Evolutionary conservation across 108 stramenopile species (phyloP).

Genomic region (Pseudonitzschia pungens): DNA sequence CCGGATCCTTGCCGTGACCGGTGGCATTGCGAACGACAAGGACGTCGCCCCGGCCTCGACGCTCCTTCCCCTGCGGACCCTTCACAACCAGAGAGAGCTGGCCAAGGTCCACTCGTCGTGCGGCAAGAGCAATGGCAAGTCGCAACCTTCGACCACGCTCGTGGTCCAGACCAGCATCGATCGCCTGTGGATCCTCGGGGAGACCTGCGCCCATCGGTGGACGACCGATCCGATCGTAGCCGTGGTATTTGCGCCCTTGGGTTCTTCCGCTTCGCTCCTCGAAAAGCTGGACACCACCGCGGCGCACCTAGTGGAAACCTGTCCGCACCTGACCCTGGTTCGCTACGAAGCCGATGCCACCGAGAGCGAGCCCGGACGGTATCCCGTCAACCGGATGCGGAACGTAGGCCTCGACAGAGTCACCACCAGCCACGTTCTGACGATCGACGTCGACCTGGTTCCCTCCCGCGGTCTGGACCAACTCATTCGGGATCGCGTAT

Average conservation of each 20-base stretch:
- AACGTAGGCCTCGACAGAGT: conserved; percentile 85
- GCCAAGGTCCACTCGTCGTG: conserved; percentile 15
- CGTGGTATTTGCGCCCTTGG: conserved; percentile 53
- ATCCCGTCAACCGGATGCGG: conserved; percentile 91
- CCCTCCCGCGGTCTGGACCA: conserved; percentile 67
- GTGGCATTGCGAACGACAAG: not conserved
- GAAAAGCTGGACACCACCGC: not conserved
- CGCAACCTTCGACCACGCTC: conserved; percentile 32
- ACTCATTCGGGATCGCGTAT: conserved; percentile 13
- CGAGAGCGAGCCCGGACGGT: conserved; percentile 32
- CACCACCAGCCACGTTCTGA: conserved; percentile 81
- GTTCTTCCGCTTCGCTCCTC: not conserved
- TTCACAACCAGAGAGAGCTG: conserved; percentile 19
- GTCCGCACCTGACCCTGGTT: conserved; percentile 60
- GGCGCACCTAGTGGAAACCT: conserved; percentile 12
- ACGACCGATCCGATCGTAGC: conserved; percentile 63
- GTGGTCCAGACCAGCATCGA: conserved; percentile 72
- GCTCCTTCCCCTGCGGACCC: conserved; percentile 15
- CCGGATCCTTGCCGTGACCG: not conserved
- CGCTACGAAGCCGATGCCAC: conserved; percentile 37
- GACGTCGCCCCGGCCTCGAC: not conserved
- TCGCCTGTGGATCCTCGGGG: conserved; percentile 70
- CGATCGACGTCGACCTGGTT: conserved; percentile 89
- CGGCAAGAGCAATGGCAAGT: not conserved
- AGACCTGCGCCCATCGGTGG: conserved; percentile 75